Conservation (phyloP, 176 grass and related monocot genomes). For the Bolboschoenus planiculmis region DNA sequence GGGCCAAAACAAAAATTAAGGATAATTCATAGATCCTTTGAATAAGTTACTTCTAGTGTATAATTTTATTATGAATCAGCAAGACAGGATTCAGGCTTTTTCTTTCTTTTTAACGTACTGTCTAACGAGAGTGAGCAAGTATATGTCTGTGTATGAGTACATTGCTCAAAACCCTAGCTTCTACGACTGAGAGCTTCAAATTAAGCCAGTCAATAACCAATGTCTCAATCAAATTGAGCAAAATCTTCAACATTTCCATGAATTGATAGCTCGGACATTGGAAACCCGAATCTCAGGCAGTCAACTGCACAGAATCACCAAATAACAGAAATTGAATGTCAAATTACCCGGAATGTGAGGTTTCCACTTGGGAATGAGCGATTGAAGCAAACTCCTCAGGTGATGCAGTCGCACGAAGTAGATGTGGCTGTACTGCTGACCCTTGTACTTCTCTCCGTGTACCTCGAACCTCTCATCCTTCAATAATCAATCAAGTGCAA, state of each 20-base stretch:
- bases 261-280: background rate
- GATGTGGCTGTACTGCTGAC: conserved; percentile 96
- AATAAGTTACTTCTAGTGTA: background rate
- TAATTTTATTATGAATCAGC: background rate
- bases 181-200: background rate
- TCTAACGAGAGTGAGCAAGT: background rate
- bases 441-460: conserved; percentile 82
- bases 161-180: conserved; percentile 8
- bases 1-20: background rate
- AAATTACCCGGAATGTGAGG: conserved; percentile 49
- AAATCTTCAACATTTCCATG: background rate
- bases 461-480: conserved; percentile 86
- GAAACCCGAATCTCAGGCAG: background rate
- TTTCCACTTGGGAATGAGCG: conserved; percentile 68
- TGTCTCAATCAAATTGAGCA: background rate
- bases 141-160: background rate
- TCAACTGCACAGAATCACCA: background rate
- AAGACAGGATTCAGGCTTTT: background rate
- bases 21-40: background rate
- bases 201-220: background rate
- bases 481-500: conserved; percentile 12
- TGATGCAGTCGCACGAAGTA: conserved; percentile 89
- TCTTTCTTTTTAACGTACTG: background rate
- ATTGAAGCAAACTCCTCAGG: conserved; percentile 63
- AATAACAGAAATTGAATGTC: background rate